Evolutionary conservation across 2,329 filamentous ascomycete species (phyloP), one percentile per base, ranked within the genome.

Genomic region (Ophiostoma piceae): DNA sequence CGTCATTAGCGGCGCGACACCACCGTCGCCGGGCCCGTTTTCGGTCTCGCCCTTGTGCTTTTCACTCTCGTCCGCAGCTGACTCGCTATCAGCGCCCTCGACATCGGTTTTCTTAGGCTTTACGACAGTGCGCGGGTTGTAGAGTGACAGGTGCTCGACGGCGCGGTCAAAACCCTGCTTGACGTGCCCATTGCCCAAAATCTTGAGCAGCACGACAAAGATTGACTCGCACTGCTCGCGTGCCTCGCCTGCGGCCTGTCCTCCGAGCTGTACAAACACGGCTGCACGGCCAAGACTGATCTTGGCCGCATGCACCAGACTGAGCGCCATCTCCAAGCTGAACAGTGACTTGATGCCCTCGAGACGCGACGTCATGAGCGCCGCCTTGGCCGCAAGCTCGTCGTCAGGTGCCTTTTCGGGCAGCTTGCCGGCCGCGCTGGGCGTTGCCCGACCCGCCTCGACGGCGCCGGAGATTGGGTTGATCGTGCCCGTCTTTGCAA

Each of bases 291-390:
- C 95, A 19, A 99, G 85, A 71, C 92, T 94, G 0, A 90, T 84
- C 80, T 98, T 97, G 35, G 94, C 95, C 22, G 88, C 84, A 77
- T 97, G 94, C 7, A 97, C 94, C 32, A 99, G 83, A 74, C 91
- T 91, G 39, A 99, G 84, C 0, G 95, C 95, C 12, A 99, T 89
- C 77, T 99, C 95, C 74, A 99, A 96, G 79, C 93, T 97, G 81
- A 98, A 98, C 19, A 99, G 84, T 19, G 92, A 93, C 75, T 92
- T 92, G 79, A 99, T 99, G 60, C 94, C 94, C 80, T 98, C 95
- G 19, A 99, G 84, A 73, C 93, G 90, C 11, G 92, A 93, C 70
- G 94, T 94, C 92, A 99, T 97, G 68, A 99, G 89, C 0, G 95
- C 94, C n/a, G 94, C 92, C 80, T 99, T 99, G 66, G 95, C 95